A percentile compares a stretch with the other conserved stretches of the same genome.
Conservation (phyloP, 257 asterid species). For the Cynanchum wilfordii region DNA sequence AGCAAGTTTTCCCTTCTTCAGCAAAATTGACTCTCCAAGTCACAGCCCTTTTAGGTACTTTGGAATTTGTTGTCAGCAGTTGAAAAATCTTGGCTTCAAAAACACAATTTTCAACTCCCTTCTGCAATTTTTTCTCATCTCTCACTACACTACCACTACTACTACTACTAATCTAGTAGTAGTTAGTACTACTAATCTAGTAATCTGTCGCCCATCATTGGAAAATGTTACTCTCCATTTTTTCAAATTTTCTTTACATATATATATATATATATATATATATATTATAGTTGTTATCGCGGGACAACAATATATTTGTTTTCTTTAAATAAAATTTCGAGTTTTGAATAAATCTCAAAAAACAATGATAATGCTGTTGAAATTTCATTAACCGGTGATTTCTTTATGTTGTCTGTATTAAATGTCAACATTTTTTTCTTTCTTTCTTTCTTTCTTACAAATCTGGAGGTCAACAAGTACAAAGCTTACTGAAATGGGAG, state of each 20-base stretch:
- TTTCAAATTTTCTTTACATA: background rate
- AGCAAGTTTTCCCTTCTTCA: background rate
- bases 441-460: too few relatives aligned
- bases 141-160: background rate
- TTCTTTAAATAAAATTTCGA: too few relatives aligned
- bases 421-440: background rate
- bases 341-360: too few relatives aligned
- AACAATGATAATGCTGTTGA: background rate
- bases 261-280: too few relatives aligned
- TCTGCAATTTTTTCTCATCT: background rate
- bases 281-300: too few relatives aligned
- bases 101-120: background rate
- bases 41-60: background rate
- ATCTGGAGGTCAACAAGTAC: background rate
- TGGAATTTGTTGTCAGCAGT: constrained; percentile 2
- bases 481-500: background rate
- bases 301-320: too few relatives aligned
- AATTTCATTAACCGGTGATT: background rate
- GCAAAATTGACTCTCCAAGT: background rate
- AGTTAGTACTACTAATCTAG: too few relatives aligned
- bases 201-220: background rate
- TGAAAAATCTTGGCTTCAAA: background rate
- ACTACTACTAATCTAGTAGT: too few relatives aligned
- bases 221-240: background rate
- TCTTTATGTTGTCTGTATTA: background rate